Evolutionary conservation across 208 protist genomes (phyloP), one percentile per base, ranked within the genome.

Genomic region (Lotmaria passim): DNA sequence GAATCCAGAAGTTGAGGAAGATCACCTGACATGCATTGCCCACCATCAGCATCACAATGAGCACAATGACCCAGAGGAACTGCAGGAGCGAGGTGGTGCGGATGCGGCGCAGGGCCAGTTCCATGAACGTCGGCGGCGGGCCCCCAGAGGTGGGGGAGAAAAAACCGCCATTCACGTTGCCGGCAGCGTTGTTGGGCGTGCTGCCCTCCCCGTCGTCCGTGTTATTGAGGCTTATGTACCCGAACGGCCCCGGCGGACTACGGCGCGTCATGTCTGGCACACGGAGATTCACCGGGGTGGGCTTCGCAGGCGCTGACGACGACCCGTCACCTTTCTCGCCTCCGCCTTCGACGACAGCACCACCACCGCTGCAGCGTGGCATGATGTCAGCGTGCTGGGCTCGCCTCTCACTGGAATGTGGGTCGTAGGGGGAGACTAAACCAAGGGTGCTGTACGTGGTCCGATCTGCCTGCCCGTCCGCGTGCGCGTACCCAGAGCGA

Each of bases 1-100:
- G 62, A 17, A 93, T 73, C 88, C 90, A 96, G 72, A 89, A 93
- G 72, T 96, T 96, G 12, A 93, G 73, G 31, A 82, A 78, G 39
- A 96, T 89, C 23, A 96, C 78, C 69, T 93, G 86, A 69, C 86
- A 86, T 1, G 84, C 81, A 57, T 91, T 85, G 52, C 90, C 90
- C 1, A 69, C 75, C n/a, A 86, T 72, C 34, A 96, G 60, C 53
- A 90, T 60, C 21, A 85, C 12, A 39, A 95, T 65, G 4, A 91
- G 67, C 14, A 86, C 14, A 3, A 81, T 0, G 21, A 91, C 69
- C 65, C 71, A 82, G 12, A 76, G n/a, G 21, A 91, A 59, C 38
- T 73, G 55, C 36, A 78, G 43, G 15, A 68, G 61, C 0, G 75
- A 64, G 2, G 75, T 82, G 28, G 26, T 66, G 36, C 51, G 61